These are phyloP conservation scores for Oenanthe sinensis DNA, from an alignment of 129 eudicot genomes.

Conservation along the genomic window DNA sequence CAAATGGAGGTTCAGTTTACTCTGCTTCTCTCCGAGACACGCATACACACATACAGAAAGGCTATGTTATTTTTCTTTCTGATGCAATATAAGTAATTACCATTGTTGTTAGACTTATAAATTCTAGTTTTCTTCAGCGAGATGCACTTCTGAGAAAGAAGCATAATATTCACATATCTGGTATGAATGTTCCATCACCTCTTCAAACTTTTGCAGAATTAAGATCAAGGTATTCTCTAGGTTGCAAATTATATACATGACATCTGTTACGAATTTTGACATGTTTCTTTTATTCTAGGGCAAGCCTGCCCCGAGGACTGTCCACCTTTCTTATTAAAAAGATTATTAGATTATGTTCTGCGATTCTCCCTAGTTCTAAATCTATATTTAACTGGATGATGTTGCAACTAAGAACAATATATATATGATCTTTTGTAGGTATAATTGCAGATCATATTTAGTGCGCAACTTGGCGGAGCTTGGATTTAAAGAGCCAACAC, in stretches of 20 bases:
- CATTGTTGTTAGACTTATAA: neutral
- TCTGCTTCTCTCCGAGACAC: slow-evolving; percentile 6
- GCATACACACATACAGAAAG: neutral
- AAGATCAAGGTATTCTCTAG: slow-evolving; percentile 53
- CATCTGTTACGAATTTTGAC: neutral
- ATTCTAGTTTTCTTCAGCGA: slow-evolving; percentile 33
- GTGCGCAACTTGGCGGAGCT: slow-evolving; percentile 70
- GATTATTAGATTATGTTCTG: neutral
- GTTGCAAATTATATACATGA: neutral
- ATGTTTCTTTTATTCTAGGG: neutral
- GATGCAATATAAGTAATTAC: neutral
- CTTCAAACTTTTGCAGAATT: slow-evolving; percentile 66
- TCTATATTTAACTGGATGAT: neutral
- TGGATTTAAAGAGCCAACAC: slow-evolving; percentile 85
- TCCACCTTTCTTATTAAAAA: neutral
- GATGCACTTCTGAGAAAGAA: slow-evolving; percentile 68
- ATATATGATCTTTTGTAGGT: slow-evolving; percentile 27
- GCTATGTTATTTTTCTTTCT: neutral
- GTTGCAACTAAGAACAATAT: neutral
- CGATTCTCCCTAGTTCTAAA: neutral
- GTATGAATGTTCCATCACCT: slow-evolving; percentile 78
- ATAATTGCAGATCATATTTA: slow-evolving; percentile 58
- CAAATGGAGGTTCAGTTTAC: slow-evolving; percentile 62
- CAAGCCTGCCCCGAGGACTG: neutral
- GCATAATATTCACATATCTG: slow-evolving; percentile 69